Percentiles rank a stretch among this genome's conserved stretches.
Conservation (phyloP, 164 flowering plant species). For the Macadamia integrifolia region DNA sequence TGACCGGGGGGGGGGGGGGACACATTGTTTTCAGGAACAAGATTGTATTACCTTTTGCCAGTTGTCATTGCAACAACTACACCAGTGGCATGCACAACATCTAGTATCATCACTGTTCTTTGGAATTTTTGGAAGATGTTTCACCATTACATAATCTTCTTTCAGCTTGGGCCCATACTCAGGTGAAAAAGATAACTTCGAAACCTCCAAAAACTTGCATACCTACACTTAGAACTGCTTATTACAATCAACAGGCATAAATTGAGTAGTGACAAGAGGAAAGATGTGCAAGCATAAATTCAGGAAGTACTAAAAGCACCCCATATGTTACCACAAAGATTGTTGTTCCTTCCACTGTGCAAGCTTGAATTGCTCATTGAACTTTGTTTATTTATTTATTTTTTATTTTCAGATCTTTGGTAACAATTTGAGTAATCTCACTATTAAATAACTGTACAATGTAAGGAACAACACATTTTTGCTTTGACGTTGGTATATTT, state of each 20-base stretch:
- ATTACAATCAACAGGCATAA: background rate
- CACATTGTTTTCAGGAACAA: background rate
- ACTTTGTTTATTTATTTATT: too few species aligned
- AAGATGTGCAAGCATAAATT: background rate
- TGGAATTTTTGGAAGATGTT: conserved; percentile 71
- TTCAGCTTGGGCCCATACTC: conserved; percentile 97
- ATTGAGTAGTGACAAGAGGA: background rate
- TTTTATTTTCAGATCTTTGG: too few species aligned
- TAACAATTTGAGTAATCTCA: too few species aligned
- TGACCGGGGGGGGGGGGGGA: too few species aligned
- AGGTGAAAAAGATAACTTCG: conserved; percentile 83
- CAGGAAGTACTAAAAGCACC: background rate
- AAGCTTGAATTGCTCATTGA: background rate
- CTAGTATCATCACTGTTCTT: conserved; percentile 38
- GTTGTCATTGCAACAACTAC: conserved; percentile 79
- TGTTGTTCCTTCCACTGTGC: background rate
- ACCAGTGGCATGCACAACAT: conserved; percentile 68
- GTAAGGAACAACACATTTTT: too few species aligned
- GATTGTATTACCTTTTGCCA: conserved; percentile 86
- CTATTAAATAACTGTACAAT: too few species aligned
- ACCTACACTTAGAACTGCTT: conserved; percentile 44
- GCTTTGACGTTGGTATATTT: too few species aligned
- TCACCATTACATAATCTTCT: conserved; percentile 94
- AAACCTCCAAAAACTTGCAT: conserved; percentile 94
- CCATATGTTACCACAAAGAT: background rate